A percentile compares a stretch with the other conserved stretches of the same genome.
Conservation (phyloP, 192 early-diverging fungal genomes). For the Funneliformis mosseae region DNA sequence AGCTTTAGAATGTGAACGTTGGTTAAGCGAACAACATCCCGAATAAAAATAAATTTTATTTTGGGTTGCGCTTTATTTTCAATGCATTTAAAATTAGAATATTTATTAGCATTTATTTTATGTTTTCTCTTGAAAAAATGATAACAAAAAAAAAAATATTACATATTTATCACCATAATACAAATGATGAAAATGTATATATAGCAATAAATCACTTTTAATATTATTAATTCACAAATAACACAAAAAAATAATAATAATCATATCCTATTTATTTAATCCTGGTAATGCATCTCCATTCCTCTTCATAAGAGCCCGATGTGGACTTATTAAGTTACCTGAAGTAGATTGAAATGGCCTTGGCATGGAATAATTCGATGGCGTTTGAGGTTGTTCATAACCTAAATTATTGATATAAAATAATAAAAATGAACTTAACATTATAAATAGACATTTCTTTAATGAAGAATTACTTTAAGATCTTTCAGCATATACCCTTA, state of each 20-base stretch:
- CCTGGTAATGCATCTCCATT: background rate
- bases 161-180: no score
- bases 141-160: no score
- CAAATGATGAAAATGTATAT: no score
- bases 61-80: no score
- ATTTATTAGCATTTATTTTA: no score
- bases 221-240: no score
- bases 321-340: background rate
- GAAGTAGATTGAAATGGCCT: background rate
- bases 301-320: conserved; percentile 8
- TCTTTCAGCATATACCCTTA: no score
- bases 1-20: conserved; percentile 95
- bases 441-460: background rate
- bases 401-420: background rate
- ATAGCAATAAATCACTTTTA: no score
- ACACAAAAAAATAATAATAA: no score
- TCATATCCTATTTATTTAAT: background rate
- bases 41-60: background rate
- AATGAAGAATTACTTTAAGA: background rate
- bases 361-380: background rate
- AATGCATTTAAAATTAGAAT: background rate
- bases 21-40: conserved; percentile 74
- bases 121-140: no score
- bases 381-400: background rate
- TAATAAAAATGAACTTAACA: background rate